Percentiles rank a stretch among this genome's conserved stretches.
Evolutionary conservation across 2,329 filamentous ascomycete species (phyloP).

Genomic region (Fonsecaea pedrosoi): DNA sequence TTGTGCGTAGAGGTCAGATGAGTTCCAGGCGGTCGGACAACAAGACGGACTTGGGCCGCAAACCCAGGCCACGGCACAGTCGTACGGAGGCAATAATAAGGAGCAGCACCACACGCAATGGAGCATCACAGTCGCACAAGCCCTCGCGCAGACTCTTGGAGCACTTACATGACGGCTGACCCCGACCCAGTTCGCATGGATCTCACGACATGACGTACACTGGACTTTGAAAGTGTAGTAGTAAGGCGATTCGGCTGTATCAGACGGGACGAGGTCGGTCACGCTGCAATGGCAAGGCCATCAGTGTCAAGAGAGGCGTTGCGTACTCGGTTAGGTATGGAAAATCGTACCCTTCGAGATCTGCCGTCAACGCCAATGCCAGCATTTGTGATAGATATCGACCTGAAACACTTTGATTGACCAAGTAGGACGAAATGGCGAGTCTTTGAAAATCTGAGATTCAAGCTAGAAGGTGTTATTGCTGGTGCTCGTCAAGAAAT

Average conservation of each 20-base stretch:
- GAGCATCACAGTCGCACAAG: neutral
- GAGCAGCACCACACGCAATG: neutral
- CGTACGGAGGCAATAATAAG: neutral
- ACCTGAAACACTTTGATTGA: neutral
- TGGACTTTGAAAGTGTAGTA: constrained; percentile 98
- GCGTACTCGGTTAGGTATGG: neutral
- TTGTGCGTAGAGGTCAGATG: constrained; percentile 13
- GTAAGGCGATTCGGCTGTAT: constrained; percentile 82
- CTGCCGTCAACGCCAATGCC: constrained; percentile 37
- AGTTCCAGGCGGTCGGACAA: neutral
- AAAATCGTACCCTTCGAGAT: constrained; percentile 40
- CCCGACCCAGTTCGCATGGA: constrained; percentile 82
- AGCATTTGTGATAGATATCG: constrained; percentile 27
- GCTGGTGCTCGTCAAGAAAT: neutral
- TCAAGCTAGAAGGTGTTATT: neutral
- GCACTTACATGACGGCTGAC: constrained; percentile 83
- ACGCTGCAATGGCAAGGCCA: constrained; percentile 64
- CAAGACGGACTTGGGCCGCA: neutral
- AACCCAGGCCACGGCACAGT: neutral
- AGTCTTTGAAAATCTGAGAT: too few species aligned
- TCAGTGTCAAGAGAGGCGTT: constrained; percentile 15
- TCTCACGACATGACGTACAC: constrained; percentile 96
- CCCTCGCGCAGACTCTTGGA: neutral
- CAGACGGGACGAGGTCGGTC: constrained; percentile 83
- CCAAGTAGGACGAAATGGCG: neutral